A percentile compares a stretch with the other conserved stretches of the same genome.
Evolutionary conservation across 768 basidiomycete genomes (phyloP).

Genomic region (Lactifluus piperatus): DNA sequence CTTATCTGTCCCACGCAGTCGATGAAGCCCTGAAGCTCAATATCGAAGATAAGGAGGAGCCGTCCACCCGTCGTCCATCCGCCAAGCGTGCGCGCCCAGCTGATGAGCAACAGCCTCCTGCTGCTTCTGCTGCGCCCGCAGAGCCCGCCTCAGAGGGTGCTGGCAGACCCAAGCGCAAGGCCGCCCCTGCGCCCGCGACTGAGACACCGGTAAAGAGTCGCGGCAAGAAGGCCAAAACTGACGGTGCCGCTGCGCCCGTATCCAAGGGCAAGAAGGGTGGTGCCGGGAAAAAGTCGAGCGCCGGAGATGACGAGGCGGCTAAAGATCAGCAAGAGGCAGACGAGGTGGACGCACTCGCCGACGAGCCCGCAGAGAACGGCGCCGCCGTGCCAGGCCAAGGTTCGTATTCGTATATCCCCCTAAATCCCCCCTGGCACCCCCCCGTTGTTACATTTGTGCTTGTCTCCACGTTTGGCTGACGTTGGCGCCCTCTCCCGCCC

Average conservation of each 20-base stretch:
- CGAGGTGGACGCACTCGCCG: conserved; percentile 18
- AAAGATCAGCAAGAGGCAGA: conserved; percentile 14
- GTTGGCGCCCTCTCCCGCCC: background rate
- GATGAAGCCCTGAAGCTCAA: conserved; percentile 16
- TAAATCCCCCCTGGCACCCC: background rate
- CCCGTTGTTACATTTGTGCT: no score
- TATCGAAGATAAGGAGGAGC: conserved; percentile 18
- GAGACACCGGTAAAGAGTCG: conserved; percentile 14
- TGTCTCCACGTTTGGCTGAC: background rate
- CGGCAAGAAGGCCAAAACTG: conserved; percentile 13
- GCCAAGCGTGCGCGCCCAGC: conserved; percentile 14
- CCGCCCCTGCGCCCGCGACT: conserved; percentile 10
- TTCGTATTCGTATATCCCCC: background rate
- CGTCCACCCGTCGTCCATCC: conserved; percentile 12
- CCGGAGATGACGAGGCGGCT: conserved; percentile 7
- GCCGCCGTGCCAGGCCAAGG: background rate
- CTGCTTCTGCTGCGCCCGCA: background rate
- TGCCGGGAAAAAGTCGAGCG: conserved; percentile 9
- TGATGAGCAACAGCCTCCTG: conserved; percentile 3
- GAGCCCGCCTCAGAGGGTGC: background rate
- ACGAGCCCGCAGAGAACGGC: conserved; percentile 14
- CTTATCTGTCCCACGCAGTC: conserved; percentile 1
- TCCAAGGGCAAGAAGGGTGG: conserved; percentile 11
- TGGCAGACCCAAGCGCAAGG: conserved; percentile 14
- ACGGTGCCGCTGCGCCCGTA: background rate